Base-by-base conservation (phyloP, 768 basidiomycete genomes). In the Galerina marginata region DNA sequence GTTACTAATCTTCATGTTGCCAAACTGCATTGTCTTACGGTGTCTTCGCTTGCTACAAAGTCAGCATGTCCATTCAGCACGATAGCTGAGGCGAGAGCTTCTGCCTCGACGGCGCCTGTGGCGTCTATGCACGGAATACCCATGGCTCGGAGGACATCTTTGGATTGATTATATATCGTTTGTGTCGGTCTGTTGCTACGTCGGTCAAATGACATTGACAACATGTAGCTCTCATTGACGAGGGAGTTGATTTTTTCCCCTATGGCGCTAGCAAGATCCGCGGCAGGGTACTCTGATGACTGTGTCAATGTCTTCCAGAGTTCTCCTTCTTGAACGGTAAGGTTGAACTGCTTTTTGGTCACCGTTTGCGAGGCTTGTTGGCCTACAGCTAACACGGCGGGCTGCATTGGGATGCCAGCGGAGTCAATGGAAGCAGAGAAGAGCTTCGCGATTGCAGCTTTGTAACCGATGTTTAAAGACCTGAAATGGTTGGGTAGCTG, bases 21-120 rank as follows among this genome's bases (percentile, higher is more conserved):
- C 39, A 15, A 46, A 46, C n/a, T n/a, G 25, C 36, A 16, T 33
- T 33, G 29, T 59, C 82, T 38, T 69, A 91, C 90, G 23, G 92
- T 92, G 71, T 97, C 95, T 75, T 97, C 95, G 64, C 91, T 96
- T 4, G 86, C 92, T 16, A 96, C 95, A 68, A 85, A 95, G 74
- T 97, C 94, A 0, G 92, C 95, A 46, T 81, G 69, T 2, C 95
- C 95, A 29, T 83, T 77, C 14, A 87, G 67, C 10, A 92, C 93
- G 40, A 96, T 79, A 7, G 90, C 83, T 5, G 91, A 85, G 0
- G 94, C 95, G 37, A 96, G 74, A 0, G 91, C 93, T 73, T 97
- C 95, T 1, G 90, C 95, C 71, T 97, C 95, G 58, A 83, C 87
- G 0, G 89, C 83, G 0, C 88, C 88, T 0, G 78, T 77, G 9